Evolutionary conservation across 805 yeast species (phyloP), one percentile per base, ranked within the genome.

Genomic region (Candida morakotiae): DNA sequence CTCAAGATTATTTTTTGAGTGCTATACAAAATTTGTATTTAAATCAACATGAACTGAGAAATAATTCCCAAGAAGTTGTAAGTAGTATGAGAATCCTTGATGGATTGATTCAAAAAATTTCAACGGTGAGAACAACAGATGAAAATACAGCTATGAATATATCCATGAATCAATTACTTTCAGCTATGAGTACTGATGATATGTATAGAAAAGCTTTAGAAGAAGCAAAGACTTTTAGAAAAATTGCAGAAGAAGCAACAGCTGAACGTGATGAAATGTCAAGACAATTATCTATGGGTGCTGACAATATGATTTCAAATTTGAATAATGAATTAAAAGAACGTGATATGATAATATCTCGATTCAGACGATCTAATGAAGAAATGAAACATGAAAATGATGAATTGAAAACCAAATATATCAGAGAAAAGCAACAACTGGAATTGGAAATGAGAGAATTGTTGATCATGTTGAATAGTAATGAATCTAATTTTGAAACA

Each of bases 181-280:
- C 87, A 29, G 73, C 84, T 19, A 69, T 89, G 52, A 80, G 81
- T 47, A 85, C 96, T 0, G 96, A 91, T 55, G 95, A 87, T 37
- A 81, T 82, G 60, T 95, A 95, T 9, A 69, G 79, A 36, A 71
- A 83, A 42, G 94, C 96, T 4, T 41, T 60, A 28, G 57, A 52
- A 16, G 87, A 75, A 38, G 69, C 80, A 25, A 71, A 72, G 49
- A 75, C 69, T 31, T 71, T 80, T 28, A 65, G 71, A 4, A 62
- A 56, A 40, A 67, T 64, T 28, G 74, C 81, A 2, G 82, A 78
- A 42, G 72, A 70, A 41, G 79, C 80, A 11, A 58, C 62, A 14
- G 77, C 77, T 2, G 87, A 81, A 50, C 58, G 79, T 40, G 78
- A 76, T 53, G 79, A 75, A 23, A 67, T 87, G 65, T 74, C 78